Conservation (phyloP, 2,329 filamentous ascomycete genomes). For the Trichoderma lentiforme region DNA sequence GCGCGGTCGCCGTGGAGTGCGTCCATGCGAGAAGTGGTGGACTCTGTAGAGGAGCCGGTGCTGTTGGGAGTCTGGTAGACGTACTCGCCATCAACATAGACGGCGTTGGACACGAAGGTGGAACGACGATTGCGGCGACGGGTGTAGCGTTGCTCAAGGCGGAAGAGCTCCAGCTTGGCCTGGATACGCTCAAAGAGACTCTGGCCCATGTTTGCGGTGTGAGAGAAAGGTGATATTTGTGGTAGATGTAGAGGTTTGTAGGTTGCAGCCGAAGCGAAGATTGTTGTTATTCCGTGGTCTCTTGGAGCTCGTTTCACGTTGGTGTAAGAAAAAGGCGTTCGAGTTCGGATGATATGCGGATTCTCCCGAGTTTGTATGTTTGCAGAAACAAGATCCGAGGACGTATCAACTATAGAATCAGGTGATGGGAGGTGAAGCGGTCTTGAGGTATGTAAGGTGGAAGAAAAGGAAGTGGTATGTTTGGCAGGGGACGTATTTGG, state of each 20-base stretch:
- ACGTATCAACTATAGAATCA: slow-evolving; percentile 3
- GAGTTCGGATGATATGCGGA: neutral
- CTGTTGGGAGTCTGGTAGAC: slow-evolving; percentile 67
- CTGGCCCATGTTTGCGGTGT: slow-evolving; percentile 42
- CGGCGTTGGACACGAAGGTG: slow-evolving; percentile 82
- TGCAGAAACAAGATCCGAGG: neutral
- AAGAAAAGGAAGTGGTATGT: neutral
- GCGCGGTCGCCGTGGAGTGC: slow-evolving; percentile 37
- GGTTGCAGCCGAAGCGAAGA: neutral
- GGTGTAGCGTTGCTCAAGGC: slow-evolving; percentile 92
- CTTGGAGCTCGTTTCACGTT: neutral
- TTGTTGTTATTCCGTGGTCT: neutral
- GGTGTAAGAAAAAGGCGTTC: neutral
- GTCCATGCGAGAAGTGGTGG: slow-evolving; percentile 35
- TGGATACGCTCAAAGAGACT: slow-evolving; percentile 59
- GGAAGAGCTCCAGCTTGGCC: slow-evolving; percentile 81
- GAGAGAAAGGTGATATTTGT: neutral
- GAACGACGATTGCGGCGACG: slow-evolving; percentile 81
- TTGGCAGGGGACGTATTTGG: neutral
- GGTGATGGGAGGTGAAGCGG: neutral
- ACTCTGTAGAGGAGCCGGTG: slow-evolving; percentile 54
- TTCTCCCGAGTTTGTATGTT: neutral
- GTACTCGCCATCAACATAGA: slow-evolving; percentile 96
- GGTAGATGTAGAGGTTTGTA: neutral
- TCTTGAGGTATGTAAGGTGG: neutral